Evolutionary conservation across 352 stramenopile species (phyloP), one percentile per base, ranked within the genome.

Genomic region (Phytopythium chamaehyphon): DNA sequence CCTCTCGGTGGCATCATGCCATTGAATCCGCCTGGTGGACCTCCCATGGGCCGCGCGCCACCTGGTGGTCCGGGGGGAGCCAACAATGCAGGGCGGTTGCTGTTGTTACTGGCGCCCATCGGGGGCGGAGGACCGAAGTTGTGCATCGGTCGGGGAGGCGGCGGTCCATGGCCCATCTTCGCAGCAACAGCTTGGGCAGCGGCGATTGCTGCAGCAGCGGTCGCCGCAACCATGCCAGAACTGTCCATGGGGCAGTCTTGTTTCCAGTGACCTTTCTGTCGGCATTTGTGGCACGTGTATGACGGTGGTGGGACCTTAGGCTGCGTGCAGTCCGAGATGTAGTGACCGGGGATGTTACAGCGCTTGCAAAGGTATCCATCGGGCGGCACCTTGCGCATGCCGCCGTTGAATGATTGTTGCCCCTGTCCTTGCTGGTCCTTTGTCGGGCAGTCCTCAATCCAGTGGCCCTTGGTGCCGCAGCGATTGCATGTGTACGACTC

Each of bases 401-500:
- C 43, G 43, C 24, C 24, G 43, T 38, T 38, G 24, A 49, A 38
- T 18, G 43, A 12, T 23, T 37, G 24, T 19, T 14, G 19, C 12
- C 15, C 19, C 19, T 28, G 43, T 24, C 51, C 73, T 16, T 46
- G 57, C 51, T 91, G 78, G 62, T 92, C 82, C 62, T 91, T 92
- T 9, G 79, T 90, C 37, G 83, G 83, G 54, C 83, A 94, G 52
- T 94, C 83, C 40, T 94, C 81, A 44, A 94, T 94, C 83, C 83
- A 94, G 44, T 94, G 83, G 40, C 82, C 82, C 55, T 92, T 92
- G 18, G 75, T 90, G 38, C 81, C 75, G 48, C 83, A 94, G 18
- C 83, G 83, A 44, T 94, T 94, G 73, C 83, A 94, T 19, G 81
- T 94, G 70, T 94, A 94, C 50, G 79, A 88, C 21, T 94, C 83